Percentiles rank a stretch among this genome's conserved stretches.
These are phyloP conservation scores for Penicillium digitatum DNA, from an alignment of 2,329 filamentous ascomycete genomes.

Conservation along the genomic window DNA sequence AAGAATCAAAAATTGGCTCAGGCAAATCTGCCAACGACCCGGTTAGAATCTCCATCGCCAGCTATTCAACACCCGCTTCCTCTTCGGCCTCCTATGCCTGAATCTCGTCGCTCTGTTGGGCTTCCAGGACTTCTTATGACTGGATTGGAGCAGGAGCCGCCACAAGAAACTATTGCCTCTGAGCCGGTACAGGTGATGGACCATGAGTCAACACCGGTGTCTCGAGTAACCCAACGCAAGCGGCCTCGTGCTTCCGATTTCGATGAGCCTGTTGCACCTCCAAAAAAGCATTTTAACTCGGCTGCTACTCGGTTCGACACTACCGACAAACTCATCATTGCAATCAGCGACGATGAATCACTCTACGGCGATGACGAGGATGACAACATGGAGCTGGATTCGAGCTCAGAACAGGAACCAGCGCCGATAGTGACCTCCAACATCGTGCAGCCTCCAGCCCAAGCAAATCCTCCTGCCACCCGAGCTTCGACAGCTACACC, in stretches of 20 bases:
- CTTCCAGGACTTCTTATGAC: constrained; percentile 55
- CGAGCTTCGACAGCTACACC: constrained; percentile 36
- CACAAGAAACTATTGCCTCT: constrained; percentile 1
- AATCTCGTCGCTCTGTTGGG: constrained; percentile 30
- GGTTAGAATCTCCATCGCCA: constrained; percentile 3
- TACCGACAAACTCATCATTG: constrained; percentile 68
- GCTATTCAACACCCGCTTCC: constrained; percentile 37
- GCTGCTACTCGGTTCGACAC: constrained; percentile 37
- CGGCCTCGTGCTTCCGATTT: constrained; percentile 68
- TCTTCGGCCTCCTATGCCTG: constrained; percentile 35
- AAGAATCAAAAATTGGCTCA: constrained; percentile 32
- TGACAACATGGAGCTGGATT: constrained; percentile 29
- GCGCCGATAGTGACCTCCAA: constrained; percentile 39
- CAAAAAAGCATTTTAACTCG: constrained; percentile 62
- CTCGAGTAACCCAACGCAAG: constrained; percentile 43
- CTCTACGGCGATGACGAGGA: constrained; percentile 33
- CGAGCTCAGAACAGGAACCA: constrained; percentile 28
- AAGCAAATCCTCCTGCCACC: constrained; percentile 39
- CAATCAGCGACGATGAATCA: constrained; percentile 72
- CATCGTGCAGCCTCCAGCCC: constrained; percentile 40
- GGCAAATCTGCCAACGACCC: neutral
- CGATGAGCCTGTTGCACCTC: constrained; percentile 51
- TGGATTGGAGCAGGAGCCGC: constrained; percentile 11
- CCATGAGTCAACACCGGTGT: constrained; percentile 22
- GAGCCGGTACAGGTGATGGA: constrained; percentile 12